Base-by-base conservation (phyloP, 371 early-diverging fungal species). In the Mucor saturninus region DNA sequence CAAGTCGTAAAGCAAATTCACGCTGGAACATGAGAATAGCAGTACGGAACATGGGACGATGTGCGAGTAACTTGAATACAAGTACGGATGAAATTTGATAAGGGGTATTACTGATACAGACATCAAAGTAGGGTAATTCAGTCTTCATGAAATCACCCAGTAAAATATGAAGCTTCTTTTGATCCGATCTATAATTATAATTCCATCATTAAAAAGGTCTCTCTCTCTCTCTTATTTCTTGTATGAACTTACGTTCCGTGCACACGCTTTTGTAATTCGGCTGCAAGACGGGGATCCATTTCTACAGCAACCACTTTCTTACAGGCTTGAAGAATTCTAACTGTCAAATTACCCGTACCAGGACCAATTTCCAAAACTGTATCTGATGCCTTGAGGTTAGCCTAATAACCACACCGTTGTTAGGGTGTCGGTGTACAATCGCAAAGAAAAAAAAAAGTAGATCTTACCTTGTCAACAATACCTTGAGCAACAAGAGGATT, bases 291-390 rank as follows among this genome's bases (percentile, higher is more conserved):
- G 55, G 95, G 94, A 82, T 99, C 99, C 80, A 92, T 94, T 86
- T 99, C 99, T 37, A 95, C 94, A n/a, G 94, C 97, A 40, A 90
- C 76, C 10, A 97, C 95, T 81, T 93, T 96, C 74, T 99, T 99
- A 61, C 94, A 93, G 64, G 93, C 90, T 58, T 91, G 92, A 53
- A 99, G 84, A 57, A 99, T 95, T 80, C 95, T 93, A 39, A 99
- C 90, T 6, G 99, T 98, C 73, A 99, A 87, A 81, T 98, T 99
- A 77, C 99, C 99, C n/a, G 99, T 99, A 85, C 99, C 99, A 9
- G 99, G 99, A 77, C 99, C 99, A 56, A 99, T 91, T 87, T 99
- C 99, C 21, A 99, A 88, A 7, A 99, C 98, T 3, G 89, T 90
- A 77, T 99, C 99, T 3, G 98, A 96, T 31, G 92, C 83, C 65